Percentiles rank a stretch among this genome's conserved stretches.
These are phyloP conservation scores for Allium cepa DNA, from an alignment of 106 monocot species.

Conservation along the genomic window DNA sequence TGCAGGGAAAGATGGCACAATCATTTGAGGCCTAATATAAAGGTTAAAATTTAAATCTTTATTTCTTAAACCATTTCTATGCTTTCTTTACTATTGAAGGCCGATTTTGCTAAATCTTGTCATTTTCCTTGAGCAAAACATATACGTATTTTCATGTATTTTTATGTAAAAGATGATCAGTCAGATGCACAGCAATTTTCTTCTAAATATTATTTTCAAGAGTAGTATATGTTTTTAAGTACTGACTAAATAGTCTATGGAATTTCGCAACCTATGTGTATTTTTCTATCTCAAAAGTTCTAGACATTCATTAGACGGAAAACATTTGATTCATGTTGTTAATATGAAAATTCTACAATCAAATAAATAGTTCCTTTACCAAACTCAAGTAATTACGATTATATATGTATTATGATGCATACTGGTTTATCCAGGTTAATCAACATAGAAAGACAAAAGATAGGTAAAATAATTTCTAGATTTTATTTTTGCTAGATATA, in stretches of 20 bases:
- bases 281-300: too few relatives aligned
- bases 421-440: too few relatives aligned
- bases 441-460: too few relatives aligned
- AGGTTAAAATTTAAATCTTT: slow-evolving; percentile 21
- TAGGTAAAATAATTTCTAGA: too few relatives aligned
- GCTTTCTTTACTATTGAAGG: background rate
- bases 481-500: too few relatives aligned
- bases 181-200: background rate
- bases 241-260: background rate
- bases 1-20: slow-evolving; percentile 95
- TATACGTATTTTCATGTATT: background rate
- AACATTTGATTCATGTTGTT: background rate
- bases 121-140: too few relatives aligned
- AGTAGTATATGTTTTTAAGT: background rate
- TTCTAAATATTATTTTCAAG: background rate
- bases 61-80: background rate
- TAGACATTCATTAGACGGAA: background rate
- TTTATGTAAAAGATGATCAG: background rate
- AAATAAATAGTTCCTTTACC: too few relatives aligned
- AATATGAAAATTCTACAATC: background rate
- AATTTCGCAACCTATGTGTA: too few relatives aligned
- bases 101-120: background rate
- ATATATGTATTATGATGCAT: too few relatives aligned
- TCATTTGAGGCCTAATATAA: slow-evolving; percentile 86
- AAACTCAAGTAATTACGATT: too few relatives aligned